Evolutionary conservation across 345 rosid genomes (phyloP).

Genomic region (Schrenkiella parvula): DNA sequence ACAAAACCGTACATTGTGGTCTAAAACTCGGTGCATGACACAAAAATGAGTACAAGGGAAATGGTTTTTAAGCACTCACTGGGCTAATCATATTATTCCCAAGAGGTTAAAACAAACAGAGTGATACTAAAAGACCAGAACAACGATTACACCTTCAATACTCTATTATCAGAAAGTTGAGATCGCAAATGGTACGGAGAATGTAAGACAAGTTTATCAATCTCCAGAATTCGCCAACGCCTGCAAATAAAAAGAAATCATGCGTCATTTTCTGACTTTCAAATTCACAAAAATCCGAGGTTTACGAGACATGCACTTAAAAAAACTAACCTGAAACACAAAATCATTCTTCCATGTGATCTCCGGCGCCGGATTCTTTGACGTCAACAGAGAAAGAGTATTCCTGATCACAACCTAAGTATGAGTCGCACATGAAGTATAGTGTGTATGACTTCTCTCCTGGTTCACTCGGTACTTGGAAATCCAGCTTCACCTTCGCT

Average conservation of each 20-base stretch:
- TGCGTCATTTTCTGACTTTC: neutral
- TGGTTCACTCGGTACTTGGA: conserved; percentile 59
- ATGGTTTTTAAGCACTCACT: neutral
- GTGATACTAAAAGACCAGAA: neutral
- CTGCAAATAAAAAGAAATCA: conserved; percentile 3
- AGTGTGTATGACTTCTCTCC: conserved; percentile 62
- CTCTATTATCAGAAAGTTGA: neutral
- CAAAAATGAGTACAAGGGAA: neutral
- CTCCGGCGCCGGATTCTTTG: conserved; percentile 39
- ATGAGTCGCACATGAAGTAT: conserved; percentile 87
- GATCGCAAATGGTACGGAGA: neutral
- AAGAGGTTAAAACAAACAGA: conserved; percentile 1
- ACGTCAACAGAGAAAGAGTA: conserved; percentile 58
- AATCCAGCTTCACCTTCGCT: conserved; percentile 75
- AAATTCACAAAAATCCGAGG: neutral
- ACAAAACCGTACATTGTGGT: neutral
- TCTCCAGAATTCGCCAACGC: neutral
- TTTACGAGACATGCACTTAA: neutral
- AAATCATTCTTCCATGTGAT: conserved; percentile 32
- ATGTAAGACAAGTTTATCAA: neutral
- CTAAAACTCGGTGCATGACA: neutral
- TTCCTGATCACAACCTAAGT: conserved; percentile 89
- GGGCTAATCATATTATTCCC: neutral
- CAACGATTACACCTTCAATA: neutral
- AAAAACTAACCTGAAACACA: conserved; percentile 2